phyloP scores from a whole-genome alignment of 352 stramenopile genomes.

The Phytophthora palmivora region DNA sequence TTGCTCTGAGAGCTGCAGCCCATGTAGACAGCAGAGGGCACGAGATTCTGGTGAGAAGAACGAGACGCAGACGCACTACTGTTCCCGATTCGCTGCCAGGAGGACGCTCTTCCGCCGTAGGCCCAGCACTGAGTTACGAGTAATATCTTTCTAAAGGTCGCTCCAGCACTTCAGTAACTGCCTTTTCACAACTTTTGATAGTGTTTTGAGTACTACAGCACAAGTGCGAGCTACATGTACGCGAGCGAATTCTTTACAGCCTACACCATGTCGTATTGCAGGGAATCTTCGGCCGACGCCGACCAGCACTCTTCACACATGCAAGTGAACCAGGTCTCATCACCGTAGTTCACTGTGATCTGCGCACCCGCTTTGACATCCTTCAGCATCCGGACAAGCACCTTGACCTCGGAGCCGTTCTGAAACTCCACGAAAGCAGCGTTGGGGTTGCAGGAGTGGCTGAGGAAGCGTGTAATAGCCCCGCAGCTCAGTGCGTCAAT shows the following conservation, averaged over 20 bases:
- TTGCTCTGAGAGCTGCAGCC: neutral
- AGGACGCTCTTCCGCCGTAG: too few relatives aligned
- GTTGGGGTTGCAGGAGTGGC: constrained; percentile 1
- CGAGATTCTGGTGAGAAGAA: neutral
- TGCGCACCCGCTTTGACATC: neutral
- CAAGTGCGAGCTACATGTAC: too few relatives aligned
- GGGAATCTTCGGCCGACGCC: too few relatives aligned
- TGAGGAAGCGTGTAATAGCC: constrained; percentile 1
- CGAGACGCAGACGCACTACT: neutral
- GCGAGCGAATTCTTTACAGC: too few relatives aligned
- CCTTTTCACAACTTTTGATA: too few relatives aligned
- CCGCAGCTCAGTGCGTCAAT: neutral
- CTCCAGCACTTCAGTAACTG: too few relatives aligned
- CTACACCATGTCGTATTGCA: too few relatives aligned
- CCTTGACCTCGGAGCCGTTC: neutral
- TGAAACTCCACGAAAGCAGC: neutral
- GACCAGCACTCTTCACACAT: neutral
- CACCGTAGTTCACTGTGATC: neutral
- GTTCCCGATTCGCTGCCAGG: too few relatives aligned
- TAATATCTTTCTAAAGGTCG: too few relatives aligned
- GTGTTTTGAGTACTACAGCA: too few relatives aligned
- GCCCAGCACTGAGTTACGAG: too few relatives aligned
- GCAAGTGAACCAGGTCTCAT: neutral
- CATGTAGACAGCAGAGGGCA: neutral
- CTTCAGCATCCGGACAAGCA: neutral